A percentile compares a stretch with the other conserved stretches of the same genome.
These are phyloP conservation scores for Botryotinia convoluta DNA, from an alignment of 2,329 filamentous ascomycete species.

Conservation along the genomic window DNA sequence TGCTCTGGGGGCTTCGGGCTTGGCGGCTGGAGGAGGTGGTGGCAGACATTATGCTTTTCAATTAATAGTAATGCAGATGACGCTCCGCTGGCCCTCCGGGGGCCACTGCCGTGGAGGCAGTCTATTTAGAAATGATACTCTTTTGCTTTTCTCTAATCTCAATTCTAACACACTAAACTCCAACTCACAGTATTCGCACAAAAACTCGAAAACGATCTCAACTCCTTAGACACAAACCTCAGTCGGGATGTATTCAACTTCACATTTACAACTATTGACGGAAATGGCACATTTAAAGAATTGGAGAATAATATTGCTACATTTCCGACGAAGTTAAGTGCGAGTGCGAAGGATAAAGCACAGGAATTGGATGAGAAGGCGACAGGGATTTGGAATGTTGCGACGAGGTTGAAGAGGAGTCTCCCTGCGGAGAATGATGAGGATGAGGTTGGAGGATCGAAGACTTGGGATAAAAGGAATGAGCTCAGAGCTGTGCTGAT, in stretches of 20 bases:
- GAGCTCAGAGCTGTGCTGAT: conserved; percentile 28
- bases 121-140: conserved; percentile 26
- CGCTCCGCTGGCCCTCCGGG: background rate
- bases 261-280: background rate
- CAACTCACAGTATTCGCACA: background rate
- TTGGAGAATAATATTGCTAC: conserved; percentile 43
- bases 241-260: background rate
- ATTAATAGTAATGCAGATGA: too few relatives aligned
- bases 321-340: conserved; percentile 38
- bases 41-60: background rate
- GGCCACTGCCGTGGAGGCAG: background rate
- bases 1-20: background rate
- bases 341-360: conserved; percentile 31
- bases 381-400: conserved; percentile 64
- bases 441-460: conserved; percentile 9
- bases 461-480: background rate
- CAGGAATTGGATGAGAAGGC: conserved; percentile 55
- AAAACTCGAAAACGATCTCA: conserved; percentile 8
- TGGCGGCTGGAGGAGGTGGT: background rate
- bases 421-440: conserved; percentile 26
- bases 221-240: background rate
- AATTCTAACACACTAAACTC: background rate
- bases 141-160: background rate
- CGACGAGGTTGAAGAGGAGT: conserved; percentile 50
- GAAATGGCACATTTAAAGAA: background rate